Evolutionary conservation across 2,329 filamentous ascomycete genomes (phyloP), one percentile per base, ranked within the genome.

Genomic region (Fusarium cicatricum): DNA sequence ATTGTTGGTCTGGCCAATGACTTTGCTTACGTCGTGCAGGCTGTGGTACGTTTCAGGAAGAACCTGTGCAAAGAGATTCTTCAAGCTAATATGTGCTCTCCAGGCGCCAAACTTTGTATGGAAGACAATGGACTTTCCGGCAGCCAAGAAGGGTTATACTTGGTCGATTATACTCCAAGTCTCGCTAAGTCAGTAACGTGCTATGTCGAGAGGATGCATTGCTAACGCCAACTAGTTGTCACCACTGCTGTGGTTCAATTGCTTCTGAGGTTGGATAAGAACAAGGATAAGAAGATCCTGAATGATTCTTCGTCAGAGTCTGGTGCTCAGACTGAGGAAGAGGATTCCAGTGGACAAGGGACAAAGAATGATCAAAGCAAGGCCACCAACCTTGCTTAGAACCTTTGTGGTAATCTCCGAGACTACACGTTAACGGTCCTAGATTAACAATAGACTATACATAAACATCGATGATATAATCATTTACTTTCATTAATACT

Each of bases 1-100:
- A 36, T 66, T 4, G 62, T 66, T 9, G 54, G 40, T 3, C 33
- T 55, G 1, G 53, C 46, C 7, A 58, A 58, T 9, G 53, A 58
- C n/a, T 33, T 58, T 0, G 55, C 55, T 4, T 66, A 65, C 17
- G 62, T 58, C 5, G 59, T 65, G 1, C 62, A 65, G 19, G 62
- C 62, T 5, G 47, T 66, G 9, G 58, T 61, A 48, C 23, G 54
- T 36, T 19, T 14, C 29, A 11, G 29, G 10, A 31, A 11, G 12
- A 31, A 31, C 11, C 12, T 31, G 4, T 11, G 12, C 11, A 11
- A 31, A 4, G 11, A 5, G 10, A 4, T 14, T 31, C 4, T 4
- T 11, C 12, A 31, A 11, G 12, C 29, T 31, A 31, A 31, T 31
- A 9, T 14, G 29, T 31, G 4, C 29, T 31, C 12, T 11, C 29